Evolutionary conservation across 768 basidiomycete genomes (phyloP).

Genomic region (Chalciporus sphaerocephalus): DNA sequence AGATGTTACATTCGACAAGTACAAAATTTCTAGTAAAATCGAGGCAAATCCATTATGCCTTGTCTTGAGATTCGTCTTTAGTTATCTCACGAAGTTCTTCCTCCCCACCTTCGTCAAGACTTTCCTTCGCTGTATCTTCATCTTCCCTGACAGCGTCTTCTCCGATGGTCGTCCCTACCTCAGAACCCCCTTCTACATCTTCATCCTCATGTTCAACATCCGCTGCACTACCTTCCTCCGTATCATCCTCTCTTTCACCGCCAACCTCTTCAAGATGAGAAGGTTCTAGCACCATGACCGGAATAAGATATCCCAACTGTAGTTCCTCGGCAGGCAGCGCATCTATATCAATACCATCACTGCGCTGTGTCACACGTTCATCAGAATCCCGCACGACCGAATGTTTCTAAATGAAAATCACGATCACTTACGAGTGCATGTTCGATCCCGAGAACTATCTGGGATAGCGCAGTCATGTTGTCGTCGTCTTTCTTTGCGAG

Average conservation of each 20-base stretch:
- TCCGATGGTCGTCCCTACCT: too few species aligned
- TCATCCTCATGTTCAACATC: too few species aligned
- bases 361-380: neutral
- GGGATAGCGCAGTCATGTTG: neutral
- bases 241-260: neutral
- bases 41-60: too few species aligned
- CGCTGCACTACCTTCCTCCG: neutral
- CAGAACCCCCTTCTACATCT: too few species aligned
- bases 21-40: too few species aligned
- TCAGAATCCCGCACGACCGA: neutral
- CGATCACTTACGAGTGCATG: neutral
- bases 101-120: too few species aligned
- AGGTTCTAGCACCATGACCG: neutral
- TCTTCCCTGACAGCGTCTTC: too few species aligned
- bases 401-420: neutral
- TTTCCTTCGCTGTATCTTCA: too few species aligned
- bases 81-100: too few species aligned
- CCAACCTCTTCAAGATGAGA: neutral
- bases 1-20: too few species aligned
- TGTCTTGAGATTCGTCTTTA: too few species aligned
- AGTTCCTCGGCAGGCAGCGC: constrained; percentile 2
- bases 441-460: neutral
- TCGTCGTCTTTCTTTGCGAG: neutral
- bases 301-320: constrained; percentile 21
- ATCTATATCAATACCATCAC: constrained; percentile 1